These are phyloP conservation scores for Cordia subcordata DNA, from an alignment of 257 asterid species.

Conservation along the genomic window DNA sequence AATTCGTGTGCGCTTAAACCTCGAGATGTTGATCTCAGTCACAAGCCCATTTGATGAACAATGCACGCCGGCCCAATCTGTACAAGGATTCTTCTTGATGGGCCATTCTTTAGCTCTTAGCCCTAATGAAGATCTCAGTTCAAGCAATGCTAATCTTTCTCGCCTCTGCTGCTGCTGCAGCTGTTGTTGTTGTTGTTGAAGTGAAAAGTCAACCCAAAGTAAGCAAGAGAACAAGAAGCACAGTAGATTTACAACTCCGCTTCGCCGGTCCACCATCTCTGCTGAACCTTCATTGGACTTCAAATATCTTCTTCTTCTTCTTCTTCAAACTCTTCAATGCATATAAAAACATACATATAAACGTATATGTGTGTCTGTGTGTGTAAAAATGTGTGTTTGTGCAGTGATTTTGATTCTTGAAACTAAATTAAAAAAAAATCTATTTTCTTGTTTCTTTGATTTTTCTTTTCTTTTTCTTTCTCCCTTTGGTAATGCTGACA, in stretches of 20 bases:
- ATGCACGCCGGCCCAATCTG: constrained; percentile 58
- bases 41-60: constrained; percentile 62
- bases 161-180: constrained; percentile 34
- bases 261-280: constrained; percentile 63
- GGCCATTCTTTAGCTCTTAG: constrained; percentile 88
- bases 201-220: constrained; percentile 37
- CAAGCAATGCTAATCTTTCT: constrained; percentile 66
- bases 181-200: constrained; percentile 49
- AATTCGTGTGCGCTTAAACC: constrained; percentile 70
- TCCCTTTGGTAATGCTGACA: constrained; percentile 21
- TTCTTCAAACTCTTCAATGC: constrained; percentile 18
- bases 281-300: constrained; percentile 63
- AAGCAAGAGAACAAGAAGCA: constrained; percentile 31
- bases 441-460: no score
- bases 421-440: background rate
- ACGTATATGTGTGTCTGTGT: constrained; percentile 3
- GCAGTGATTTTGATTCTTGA: constrained; percentile 7
- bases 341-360: constrained; percentile 1
- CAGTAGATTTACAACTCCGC: constrained; percentile 25
- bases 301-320: constrained; percentile 36
- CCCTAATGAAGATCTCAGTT: constrained; percentile 94
- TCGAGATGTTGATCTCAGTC: constrained; percentile 63
- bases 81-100: constrained; percentile 71
- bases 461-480: no score
- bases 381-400: constrained; percentile 7